Percentiles rank a stretch among this genome's conserved stretches.
Conservation (phyloP, 306 rosid species). For the Spatholobus suberectus region DNA sequence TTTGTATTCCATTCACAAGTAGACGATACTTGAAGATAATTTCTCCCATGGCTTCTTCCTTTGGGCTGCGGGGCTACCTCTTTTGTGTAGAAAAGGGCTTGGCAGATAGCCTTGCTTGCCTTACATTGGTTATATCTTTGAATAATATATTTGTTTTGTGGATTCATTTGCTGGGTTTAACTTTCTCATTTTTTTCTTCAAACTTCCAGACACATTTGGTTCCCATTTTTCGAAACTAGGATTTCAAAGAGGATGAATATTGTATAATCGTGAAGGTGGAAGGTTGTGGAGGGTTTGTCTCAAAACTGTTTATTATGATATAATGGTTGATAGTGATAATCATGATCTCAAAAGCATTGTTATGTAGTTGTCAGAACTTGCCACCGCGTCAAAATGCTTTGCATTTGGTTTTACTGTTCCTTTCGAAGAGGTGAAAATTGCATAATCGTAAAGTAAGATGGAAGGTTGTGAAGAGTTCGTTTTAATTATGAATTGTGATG, state of each 20-base stretch:
- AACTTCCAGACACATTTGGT: background rate
- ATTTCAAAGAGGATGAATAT: too few relatives aligned
- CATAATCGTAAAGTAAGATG: too few relatives aligned
- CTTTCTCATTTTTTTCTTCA: conserved; percentile 38
- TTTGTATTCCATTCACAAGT: conserved; percentile 95
- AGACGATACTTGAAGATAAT: conserved; percentile 69
- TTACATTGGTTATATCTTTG: conserved; percentile 34
- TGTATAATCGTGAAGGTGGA: background rate
- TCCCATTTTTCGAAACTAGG: conserved; percentile 1
- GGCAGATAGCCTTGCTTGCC: conserved; percentile 32
- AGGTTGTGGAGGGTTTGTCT: conserved; percentile 7
- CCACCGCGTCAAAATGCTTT: too few relatives aligned
- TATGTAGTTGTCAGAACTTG: too few relatives aligned
- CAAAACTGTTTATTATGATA: background rate
- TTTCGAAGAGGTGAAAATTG: too few relatives aligned
- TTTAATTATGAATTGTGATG: too few relatives aligned
- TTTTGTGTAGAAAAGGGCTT: conserved; percentile 33
- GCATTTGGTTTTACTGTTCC: too few relatives aligned
- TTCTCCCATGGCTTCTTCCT: conserved; percentile 37
- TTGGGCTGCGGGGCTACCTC: conserved; percentile 23
- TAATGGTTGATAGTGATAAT: background rate
- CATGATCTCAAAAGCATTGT: too few relatives aligned
- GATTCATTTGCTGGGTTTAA: conserved; percentile 29
- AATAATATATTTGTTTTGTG: conserved; percentile 45
- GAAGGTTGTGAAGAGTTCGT: too few relatives aligned